Base-by-base conservation (phyloP, 441 rosid species). In the Hypseocharis bilobata region DNA sequence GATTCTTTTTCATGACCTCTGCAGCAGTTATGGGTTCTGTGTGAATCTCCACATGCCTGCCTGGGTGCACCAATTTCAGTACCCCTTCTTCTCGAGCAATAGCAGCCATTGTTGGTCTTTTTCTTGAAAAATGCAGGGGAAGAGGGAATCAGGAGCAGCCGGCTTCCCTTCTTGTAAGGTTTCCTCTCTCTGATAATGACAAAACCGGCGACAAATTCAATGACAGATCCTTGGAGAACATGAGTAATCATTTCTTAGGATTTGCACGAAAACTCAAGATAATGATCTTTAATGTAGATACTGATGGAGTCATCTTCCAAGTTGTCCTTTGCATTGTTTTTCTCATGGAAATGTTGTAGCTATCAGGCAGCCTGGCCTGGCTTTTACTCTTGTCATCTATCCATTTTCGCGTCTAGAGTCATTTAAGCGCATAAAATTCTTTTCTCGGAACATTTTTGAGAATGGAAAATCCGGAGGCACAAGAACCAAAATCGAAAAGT, bases 21-120 rank as follows among this genome's bases (percentile, higher is more conserved):
- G 74, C 76, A 19, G 87, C 84, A 17, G 58, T 17, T 27, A 85
- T 2, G 1, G 85, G 77, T 45, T 73, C 28, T 30, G 4, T 69
- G 65, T 20, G 73, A 44, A 74, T 59, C 78, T 81, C 84, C 26
- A 76, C 72, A 30, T 10, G 1, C 68, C 76, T 52, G 16, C 87
- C 84, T 0, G 81, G 82, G 63, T 68, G 80, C 10, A 83, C 84
- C 57, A 81, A 63, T 64, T 80, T 81, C 47, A 83, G 70, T 2
- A 81, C 66, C 7, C 72, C 80, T 45, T 63, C 20, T 57, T 79
- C 76, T 19, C 42, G 27, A 5, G 52, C 52, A 7, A 25, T 49
- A 0, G 55, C 7, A 6, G 25, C 55, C 55, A 20, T 20, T 20
- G 6, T 16, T 19, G 55, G 6, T 3, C 10, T 11, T 49, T 47